phyloP scores from a whole-genome alignment of 2,329 filamentous ascomycete species.

The Blastomyces emzantsi region DNA sequence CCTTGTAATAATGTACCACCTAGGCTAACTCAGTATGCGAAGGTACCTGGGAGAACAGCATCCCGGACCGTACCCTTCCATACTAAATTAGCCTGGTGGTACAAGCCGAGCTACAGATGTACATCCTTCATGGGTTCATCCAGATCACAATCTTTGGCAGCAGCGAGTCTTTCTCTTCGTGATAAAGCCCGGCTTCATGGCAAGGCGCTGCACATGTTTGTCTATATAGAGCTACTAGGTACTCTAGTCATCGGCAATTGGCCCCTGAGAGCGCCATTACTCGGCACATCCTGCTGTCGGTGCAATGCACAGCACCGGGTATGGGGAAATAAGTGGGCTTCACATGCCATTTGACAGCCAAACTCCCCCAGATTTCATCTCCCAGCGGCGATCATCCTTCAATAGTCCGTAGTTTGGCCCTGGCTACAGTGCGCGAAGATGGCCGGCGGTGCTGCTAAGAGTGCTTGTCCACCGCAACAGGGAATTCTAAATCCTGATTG shows the following conservation, averaged over 20 bases:
- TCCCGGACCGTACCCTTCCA: no score
- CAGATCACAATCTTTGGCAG: background rate
- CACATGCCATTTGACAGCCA: background rate
- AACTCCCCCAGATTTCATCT: background rate
- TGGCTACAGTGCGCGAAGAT: background rate
- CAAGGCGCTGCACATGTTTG: background rate
- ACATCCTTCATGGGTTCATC: background rate
- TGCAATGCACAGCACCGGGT: background rate
- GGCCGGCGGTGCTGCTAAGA: background rate
- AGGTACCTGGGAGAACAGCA: no score
- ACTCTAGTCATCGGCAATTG: background rate
- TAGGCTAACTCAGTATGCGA: no score
- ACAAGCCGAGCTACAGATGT: no score
- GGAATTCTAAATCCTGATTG: background rate
- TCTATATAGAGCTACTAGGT: background rate
- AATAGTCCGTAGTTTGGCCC: background rate
- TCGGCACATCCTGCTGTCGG: background rate
- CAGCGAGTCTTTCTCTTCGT: background rate
- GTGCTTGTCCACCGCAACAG: background rate
- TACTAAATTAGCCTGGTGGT: no score
- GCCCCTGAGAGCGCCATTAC: background rate
- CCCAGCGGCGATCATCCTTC: background rate
- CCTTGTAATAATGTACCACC: no score
- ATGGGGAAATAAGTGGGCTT: background rate
- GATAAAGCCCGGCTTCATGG: background rate